Conservation (phyloP, 2,329 filamentous ascomycete genomes). For the Paecilomyces sp. region DNA sequence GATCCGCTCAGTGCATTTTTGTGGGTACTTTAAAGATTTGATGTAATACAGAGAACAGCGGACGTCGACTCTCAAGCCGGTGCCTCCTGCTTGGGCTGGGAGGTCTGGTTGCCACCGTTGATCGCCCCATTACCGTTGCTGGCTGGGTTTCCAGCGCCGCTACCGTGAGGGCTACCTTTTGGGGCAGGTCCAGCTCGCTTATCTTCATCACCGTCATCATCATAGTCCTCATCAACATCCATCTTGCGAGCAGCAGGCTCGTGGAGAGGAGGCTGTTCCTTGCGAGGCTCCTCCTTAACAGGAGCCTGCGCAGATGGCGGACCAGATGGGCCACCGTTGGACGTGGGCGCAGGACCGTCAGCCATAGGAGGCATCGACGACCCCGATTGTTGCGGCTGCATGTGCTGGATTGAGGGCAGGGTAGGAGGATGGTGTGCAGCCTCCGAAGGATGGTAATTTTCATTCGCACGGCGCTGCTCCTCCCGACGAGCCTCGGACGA, state of each 20-base stretch:
- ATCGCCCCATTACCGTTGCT: constrained; percentile 19
- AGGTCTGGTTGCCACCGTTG: constrained; percentile 15
- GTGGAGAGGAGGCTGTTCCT: constrained; percentile 47
- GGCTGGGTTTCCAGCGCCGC: constrained; percentile 18
- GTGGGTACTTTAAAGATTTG: background rate
- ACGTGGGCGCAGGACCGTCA: constrained; percentile 32
- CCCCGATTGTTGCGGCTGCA: constrained; percentile 39
- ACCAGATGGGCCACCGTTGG: constrained; percentile 36
- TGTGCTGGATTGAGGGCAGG: constrained; percentile 44
- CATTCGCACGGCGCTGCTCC: constrained; percentile 64
- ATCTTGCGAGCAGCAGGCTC: constrained; percentile 91
- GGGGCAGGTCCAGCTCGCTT: constrained; percentile 36
- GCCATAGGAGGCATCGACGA: constrained; percentile 54
- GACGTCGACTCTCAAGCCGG: constrained; percentile 13
- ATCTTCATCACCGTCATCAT: constrained; percentile 86
- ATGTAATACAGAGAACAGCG: constrained; percentile 1
- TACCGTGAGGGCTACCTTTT: constrained; percentile 30
- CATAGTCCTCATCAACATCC: constrained; percentile 96
- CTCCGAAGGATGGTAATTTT: constrained; percentile 85
- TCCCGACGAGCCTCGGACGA: constrained; percentile 65
- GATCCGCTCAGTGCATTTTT: background rate
- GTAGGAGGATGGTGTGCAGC: constrained; percentile 76
- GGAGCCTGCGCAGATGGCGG: constrained; percentile 43
- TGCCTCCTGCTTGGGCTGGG: constrained; percentile 25
- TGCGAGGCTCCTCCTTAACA: constrained; percentile 50